These are phyloP conservation scores for Acanthamoeba royreba DNA, from an alignment of 208 protist species.

Conservation along the genomic window DNA sequence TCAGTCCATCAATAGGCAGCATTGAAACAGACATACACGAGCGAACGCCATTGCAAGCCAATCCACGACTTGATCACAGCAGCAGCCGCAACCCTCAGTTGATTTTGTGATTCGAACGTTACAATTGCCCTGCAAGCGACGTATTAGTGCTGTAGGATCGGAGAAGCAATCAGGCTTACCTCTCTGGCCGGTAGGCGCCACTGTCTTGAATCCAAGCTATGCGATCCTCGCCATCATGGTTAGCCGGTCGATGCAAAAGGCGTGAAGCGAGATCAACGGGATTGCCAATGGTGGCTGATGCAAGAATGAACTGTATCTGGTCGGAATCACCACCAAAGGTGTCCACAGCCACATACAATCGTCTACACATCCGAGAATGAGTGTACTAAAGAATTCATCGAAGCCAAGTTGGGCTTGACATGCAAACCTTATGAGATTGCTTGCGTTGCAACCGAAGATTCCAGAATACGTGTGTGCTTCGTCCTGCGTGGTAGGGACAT, in stretches of 20 bases:
- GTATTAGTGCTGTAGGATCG: background rate
- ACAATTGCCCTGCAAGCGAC: background rate
- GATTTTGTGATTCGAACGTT: background rate
- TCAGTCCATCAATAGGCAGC: background rate
- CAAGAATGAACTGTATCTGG: background rate
- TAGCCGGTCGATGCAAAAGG: background rate
- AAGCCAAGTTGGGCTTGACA: too few species aligned
- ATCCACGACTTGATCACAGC: background rate
- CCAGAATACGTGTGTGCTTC: conserved; percentile 3
- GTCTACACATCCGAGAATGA: background rate
- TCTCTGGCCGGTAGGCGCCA: background rate
- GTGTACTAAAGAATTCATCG: background rate
- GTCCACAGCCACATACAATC: background rate
- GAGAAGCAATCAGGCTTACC: background rate
- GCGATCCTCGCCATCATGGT: background rate
- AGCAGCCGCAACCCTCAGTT: background rate
- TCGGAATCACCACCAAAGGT: background rate
- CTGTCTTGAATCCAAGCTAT: background rate
- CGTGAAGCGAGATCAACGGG: background rate
- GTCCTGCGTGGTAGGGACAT: background rate
- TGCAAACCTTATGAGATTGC: background rate
- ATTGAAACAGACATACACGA: background rate
- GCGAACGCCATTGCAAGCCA: background rate
- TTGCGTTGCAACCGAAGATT: background rate
- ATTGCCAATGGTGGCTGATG: conserved; percentile 18